Base-by-base conservation (phyloP, 306 rosid genomes). In the Lathyrus sativus region DNA sequence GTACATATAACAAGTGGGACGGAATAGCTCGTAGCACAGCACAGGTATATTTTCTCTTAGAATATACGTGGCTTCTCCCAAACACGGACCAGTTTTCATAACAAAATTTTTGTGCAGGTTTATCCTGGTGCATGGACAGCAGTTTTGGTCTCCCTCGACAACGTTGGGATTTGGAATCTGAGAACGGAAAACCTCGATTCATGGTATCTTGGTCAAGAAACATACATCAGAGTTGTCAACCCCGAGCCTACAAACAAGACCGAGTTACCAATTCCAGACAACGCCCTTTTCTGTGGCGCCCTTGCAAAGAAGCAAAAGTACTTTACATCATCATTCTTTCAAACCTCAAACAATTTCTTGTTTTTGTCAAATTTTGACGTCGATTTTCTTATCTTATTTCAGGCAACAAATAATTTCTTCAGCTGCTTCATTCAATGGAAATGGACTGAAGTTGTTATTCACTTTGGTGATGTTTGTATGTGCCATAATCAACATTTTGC, bases 61-160 rank as follows among this genome's bases (percentile, higher is more conserved):
- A 44, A 44, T 62, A 37, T 35, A 26, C 31, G 6, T 58, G 44
- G 41, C 33, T 43, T 44, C 63, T 75, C 48, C 8, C 33, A 5
- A 62, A 67, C 28, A 15, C 43, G 17, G 54, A n/a, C 9, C 55
- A 49, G 29, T 46, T 53, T 63, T 45, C 38, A 9, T 9, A 50
- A 72, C 42, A 13, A 44, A 72, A n/a, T 63, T 33, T 17, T 65
- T 35, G 39, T 35, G 9, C 76, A 89, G 98, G 98, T 92, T 19
- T 92, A 92, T 82, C 93, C 98, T 15, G 96, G 96, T 80, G 98
- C 96, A 56, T 90, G 98, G 98, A 83, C 98, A 1, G 88, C 92
- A 60, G 81, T 92, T 70, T 80, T 92, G 82, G 83, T 92, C 46
- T 92, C 98, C 37, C 88, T 92, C 0, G 98, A 92, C 88, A 92